Conservation (phyloP, 2,329 filamentous ascomycete genomes). For the Bretziella fagacearum region DNA sequence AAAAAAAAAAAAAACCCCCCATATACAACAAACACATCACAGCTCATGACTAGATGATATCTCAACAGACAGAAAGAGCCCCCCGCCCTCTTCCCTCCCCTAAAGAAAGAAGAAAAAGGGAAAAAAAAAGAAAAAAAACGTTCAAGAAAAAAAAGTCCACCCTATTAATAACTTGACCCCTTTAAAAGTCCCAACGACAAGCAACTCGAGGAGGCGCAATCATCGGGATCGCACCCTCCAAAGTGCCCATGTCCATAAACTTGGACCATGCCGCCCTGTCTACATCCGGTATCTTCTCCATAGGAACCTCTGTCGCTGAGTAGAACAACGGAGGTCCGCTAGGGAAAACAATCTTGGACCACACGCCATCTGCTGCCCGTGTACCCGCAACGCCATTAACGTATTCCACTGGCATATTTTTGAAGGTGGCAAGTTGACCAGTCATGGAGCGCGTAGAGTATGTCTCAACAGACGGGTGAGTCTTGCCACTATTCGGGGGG, state of each 20-base stretch:
- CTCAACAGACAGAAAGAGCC: too few relatives aligned
- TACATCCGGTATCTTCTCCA: slow-evolving; percentile 40
- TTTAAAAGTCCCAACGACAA: slow-evolving; percentile 53
- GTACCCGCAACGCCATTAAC: slow-evolving; percentile 31
- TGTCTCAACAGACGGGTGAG: slow-evolving; percentile 28
- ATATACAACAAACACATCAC: too few relatives aligned
- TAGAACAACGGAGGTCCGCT: slow-evolving; percentile 48
- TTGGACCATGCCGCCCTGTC: slow-evolving; percentile 46
- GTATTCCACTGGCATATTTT: slow-evolving; percentile 46
- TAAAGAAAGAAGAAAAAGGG: too few relatives aligned
- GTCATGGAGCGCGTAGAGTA: slow-evolving; percentile 28
- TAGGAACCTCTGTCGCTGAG: slow-evolving; percentile 43
- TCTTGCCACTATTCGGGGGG: slow-evolving; percentile 26
- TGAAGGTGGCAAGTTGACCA: slow-evolving; percentile 39
- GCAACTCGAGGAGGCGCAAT: slow-evolving; percentile 65
- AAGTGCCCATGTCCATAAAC: slow-evolving; percentile 48
- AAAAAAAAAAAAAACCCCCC: too few relatives aligned
- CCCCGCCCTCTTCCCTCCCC: too few relatives aligned
- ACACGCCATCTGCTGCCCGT: slow-evolving; percentile 35
- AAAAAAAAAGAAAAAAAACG: too few relatives aligned
- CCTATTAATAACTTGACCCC: not conserved
- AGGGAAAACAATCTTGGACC: slow-evolving; percentile 56
- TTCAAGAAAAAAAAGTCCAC: too few relatives aligned
- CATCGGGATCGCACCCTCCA: slow-evolving; percentile 57
- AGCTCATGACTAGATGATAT: too few relatives aligned